phyloP scores from a whole-genome alignment of 306 rosid genomes.

The Lathyrus aphaca region DNA sequence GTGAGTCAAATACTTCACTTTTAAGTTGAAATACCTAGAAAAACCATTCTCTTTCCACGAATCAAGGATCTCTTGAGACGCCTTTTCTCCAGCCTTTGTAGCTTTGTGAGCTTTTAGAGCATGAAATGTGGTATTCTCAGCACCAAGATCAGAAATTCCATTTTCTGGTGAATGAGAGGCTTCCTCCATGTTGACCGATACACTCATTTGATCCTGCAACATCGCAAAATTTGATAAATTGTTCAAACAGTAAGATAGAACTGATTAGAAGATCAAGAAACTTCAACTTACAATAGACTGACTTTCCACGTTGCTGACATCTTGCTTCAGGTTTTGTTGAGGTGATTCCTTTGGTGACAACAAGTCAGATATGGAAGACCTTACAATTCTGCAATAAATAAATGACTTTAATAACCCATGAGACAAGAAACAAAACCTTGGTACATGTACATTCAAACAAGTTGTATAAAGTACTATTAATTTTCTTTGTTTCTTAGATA shows the following conservation, averaged over 20 bases:
- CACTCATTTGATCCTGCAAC: constrained; percentile 57
- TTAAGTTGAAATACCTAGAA: constrained; percentile 60
- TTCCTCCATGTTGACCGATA: constrained; percentile 49
- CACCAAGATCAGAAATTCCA: constrained; percentile 46
- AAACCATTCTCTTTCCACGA: constrained; percentile 91
- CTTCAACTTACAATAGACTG: constrained; percentile 56
- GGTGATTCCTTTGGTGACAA: constrained; percentile 48
- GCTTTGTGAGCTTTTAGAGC: constrained; percentile 49
- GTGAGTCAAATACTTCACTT: constrained; percentile 10
- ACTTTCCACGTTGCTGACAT: constrained; percentile 48
- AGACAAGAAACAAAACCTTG: constrained; percentile 18
- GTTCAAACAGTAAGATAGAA: constrained; percentile 19
- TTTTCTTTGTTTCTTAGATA: no score
- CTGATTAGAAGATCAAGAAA: constrained; percentile 21
- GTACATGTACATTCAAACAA: no score
- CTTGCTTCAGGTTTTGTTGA: constrained; percentile 44
- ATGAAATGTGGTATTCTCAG: constrained; percentile 41
- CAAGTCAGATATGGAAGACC: constrained; percentile 63
- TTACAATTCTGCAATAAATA: constrained; percentile 64
- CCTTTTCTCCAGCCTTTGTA: constrained; percentile 78
- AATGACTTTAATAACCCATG: constrained; percentile 8
- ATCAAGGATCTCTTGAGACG: constrained; percentile 59
- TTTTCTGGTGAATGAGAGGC: constrained; percentile 44
- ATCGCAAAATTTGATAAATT: constrained; percentile 8
- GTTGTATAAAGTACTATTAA: no score